Conservation (phyloP, 2,329 filamentous ascomycete species). For the Pseudopyricularia cyperi region DNA sequence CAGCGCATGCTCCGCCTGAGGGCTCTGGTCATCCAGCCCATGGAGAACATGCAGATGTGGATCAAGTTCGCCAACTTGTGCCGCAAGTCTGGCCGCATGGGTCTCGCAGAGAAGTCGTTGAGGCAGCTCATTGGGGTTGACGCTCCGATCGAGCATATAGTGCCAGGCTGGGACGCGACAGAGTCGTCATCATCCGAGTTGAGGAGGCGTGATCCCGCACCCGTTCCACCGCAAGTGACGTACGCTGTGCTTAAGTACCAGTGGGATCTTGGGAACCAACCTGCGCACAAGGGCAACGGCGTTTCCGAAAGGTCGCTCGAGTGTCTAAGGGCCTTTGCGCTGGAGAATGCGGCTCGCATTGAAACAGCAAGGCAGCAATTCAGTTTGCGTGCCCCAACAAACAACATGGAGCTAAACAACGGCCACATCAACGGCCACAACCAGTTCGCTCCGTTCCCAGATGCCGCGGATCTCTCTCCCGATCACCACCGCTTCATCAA, state of each 20-base stretch:
- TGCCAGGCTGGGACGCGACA: constrained; percentile 38
- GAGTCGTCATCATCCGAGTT: neutral
- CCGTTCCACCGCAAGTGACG: constrained; percentile 61
- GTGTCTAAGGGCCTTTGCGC: constrained; percentile 48
- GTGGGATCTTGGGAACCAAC: constrained; percentile 71
- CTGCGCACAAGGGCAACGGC: constrained; percentile 24
- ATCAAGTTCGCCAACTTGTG: constrained; percentile 99
- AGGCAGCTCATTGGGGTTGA: constrained; percentile 76
- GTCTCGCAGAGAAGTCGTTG: constrained; percentile 87
- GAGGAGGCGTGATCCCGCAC: neutral
- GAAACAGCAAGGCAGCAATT: constrained; percentile 40
- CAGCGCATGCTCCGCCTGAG: constrained; percentile 94
- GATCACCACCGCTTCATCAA: constrained; percentile 39
- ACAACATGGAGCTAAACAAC: constrained; percentile 24
- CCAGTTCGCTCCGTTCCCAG: constrained; percentile 2
- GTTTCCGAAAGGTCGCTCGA: constrained; percentile 42
- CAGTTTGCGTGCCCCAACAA: constrained; percentile 26
- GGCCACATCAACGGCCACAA: constrained; percentile 13
- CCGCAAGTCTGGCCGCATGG: constrained; percentile 88
- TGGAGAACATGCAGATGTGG: constrained; percentile 97
- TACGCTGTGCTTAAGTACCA: constrained; percentile 97
- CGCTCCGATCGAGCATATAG: constrained; percentile 44
- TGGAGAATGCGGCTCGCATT: constrained; percentile 41
- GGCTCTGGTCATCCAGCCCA: constrained; percentile 78
- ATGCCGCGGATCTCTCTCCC: constrained; percentile 23